These are phyloP conservation scores for Kluyveromyces aestuarii DNA, from an alignment of 805 yeast genomes.

Conservation along the genomic window DNA sequence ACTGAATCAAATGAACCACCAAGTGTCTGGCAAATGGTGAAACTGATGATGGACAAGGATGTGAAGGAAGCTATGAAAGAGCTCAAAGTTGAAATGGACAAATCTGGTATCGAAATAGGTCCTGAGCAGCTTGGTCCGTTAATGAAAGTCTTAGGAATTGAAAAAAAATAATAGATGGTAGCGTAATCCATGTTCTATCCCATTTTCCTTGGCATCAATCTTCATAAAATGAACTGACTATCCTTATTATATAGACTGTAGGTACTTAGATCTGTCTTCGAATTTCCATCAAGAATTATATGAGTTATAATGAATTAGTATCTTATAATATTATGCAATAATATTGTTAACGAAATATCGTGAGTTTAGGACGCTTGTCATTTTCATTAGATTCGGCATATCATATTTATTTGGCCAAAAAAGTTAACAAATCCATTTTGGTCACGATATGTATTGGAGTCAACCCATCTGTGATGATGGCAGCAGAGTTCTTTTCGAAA, in stretches of 20 bases:
- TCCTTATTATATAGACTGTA: background rate
- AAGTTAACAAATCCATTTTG: slow-evolving; percentile 70
- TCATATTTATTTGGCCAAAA: slow-evolving; percentile 20
- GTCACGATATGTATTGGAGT: slow-evolving; percentile 80
- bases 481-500: slow-evolving; percentile 79
- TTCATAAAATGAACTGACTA: background rate
- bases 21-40: slow-evolving; percentile 19
- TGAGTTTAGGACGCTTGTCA: background rate
- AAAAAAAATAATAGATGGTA: slow-evolving; percentile 8
- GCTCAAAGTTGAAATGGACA: slow-evolving; percentile 17
- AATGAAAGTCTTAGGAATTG: slow-evolving; percentile 21
- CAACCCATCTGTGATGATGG: slow-evolving; percentile 68
- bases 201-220: background rate
- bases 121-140: slow-evolving; percentile 22
- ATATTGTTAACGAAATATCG: background rate
- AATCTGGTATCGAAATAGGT: slow-evolving; percentile 19
- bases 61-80: slow-evolving; percentile 18
- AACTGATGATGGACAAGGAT: slow-evolving; percentile 21
- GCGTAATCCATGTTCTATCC: too few relatives aligned
- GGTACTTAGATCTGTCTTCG: background rate
- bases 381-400: background rate
- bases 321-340: background rate
- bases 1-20: slow-evolving; percentile 11
- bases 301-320: background rate
- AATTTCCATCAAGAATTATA: background rate